Conservation (phyloP, 371 early-diverging fungal genomes). For the Dichotomocladium elegans region DNA sequence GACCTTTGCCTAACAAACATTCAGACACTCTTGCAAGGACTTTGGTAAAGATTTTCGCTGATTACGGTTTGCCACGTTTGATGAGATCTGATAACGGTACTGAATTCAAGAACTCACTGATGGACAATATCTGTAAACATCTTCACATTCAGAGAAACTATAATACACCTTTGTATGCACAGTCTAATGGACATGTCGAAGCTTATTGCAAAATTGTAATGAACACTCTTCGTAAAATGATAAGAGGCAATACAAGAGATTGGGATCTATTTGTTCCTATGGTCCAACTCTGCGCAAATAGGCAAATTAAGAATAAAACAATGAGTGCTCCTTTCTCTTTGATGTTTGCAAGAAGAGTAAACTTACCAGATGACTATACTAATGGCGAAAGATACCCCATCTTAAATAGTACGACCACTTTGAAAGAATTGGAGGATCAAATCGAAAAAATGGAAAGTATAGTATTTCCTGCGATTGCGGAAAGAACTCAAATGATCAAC, state of each 20-base stretch:
- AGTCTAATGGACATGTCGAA: not conserved
- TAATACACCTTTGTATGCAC: too few relatives aligned
- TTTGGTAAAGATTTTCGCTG: conserved; percentile 11
- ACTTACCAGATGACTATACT: too few relatives aligned
- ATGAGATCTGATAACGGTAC: conserved; percentile 21
- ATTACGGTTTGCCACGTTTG: conserved; percentile 16
- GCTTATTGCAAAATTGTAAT: not conserved
- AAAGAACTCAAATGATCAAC: not conserved
- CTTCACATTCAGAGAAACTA: too few relatives aligned
- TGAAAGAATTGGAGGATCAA: not conserved
- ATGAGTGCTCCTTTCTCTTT: conserved; percentile 6
- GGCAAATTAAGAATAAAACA: too few relatives aligned
- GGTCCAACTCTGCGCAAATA: too few relatives aligned
- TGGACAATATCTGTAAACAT: too few relatives aligned
- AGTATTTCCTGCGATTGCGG: conserved; percentile 8
- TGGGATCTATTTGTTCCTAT: too few relatives aligned
- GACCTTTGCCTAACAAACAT: conserved; percentile 12
- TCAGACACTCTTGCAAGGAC: conserved; percentile 8
- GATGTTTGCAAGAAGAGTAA: conserved; percentile 15
- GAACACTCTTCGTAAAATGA: not conserved
- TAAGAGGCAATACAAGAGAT: not conserved
- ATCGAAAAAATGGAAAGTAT: conserved; percentile 3
- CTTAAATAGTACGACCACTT: too few relatives aligned
- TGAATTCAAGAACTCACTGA: conserved; percentile 15
- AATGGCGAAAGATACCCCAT: not conserved